Percentiles rank a stretch among this genome's conserved stretches.
These are phyloP conservation scores for Iberis pinnata DNA, from an alignment of 345 rosid genomes.

Conservation along the genomic window DNA sequence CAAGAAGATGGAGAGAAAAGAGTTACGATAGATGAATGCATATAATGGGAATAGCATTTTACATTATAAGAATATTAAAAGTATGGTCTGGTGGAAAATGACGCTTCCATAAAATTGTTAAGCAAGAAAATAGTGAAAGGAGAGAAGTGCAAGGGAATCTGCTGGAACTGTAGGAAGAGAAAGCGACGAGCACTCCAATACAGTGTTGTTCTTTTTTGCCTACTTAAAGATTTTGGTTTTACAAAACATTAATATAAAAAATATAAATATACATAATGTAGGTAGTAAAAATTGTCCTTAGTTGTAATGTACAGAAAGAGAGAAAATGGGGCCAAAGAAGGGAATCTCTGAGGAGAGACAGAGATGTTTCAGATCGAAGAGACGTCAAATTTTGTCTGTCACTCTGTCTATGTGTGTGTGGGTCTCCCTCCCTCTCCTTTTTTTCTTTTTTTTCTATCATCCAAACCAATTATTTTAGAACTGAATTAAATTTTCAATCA, in stretches of 20 bases:
- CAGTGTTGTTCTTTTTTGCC: conserved; percentile 2
- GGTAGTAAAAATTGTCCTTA: background rate
- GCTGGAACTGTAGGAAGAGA: conserved; percentile 12
- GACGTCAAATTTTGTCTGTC: conserved; percentile 17
- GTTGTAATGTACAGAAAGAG: conserved; percentile 28
- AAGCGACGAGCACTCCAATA: conserved; percentile 23
- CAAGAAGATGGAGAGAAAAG: too few relatives aligned
- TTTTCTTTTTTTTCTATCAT: too few relatives aligned
- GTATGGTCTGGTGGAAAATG: conserved; percentile 24
- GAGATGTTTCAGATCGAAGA: conserved; percentile 32
- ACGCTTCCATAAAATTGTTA: conserved; percentile 8
- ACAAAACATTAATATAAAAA: too few relatives aligned
- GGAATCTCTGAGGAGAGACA: conserved; percentile 30
- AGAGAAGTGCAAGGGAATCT: conserved; percentile 24
- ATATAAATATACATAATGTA: too few relatives aligned
- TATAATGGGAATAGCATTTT: background rate
- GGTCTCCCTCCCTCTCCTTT: too few relatives aligned
- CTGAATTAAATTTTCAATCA: too few relatives aligned
- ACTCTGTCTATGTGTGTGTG: background rate
- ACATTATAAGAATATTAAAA: background rate
- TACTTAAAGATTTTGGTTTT: too few relatives aligned
- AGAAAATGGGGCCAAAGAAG: conserved; percentile 29
- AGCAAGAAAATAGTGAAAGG: background rate
- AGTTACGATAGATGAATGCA: too few relatives aligned
- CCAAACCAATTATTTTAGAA: too few relatives aligned